Evolutionary conservation across 2,329 filamentous ascomycete genomes (phyloP), one percentile per base, ranked within the genome.

Genomic region (Boeremia lycopersici): DNA sequence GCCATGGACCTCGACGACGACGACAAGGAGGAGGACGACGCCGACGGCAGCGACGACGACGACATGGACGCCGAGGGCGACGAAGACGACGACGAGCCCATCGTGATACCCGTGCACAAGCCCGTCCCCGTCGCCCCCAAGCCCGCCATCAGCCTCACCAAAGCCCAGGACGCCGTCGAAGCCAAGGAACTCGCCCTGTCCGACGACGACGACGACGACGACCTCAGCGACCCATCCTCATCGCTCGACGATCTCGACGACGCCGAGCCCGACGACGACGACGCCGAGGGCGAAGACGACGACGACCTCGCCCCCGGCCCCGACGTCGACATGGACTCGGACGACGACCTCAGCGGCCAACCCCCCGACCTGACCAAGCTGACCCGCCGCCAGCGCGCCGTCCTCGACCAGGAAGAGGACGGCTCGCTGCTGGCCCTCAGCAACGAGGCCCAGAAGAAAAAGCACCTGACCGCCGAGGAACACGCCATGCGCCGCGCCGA

Each of bases 401-500:
- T 80, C 48, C 76, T 82, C 35, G 80, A 86, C 45, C 80, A 67
- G 47, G 80, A 86, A 45, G 80, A 66, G 47, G 81, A 75, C 59
- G 79, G 68, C 40, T 79, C 58, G 56, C 76, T 78, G 63, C 80
- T 80, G 73, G 77, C 74, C 43, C 74, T 87, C 8, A 84, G 83
- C 8, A 87, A 87, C 76, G 86, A 88, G 72, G 86, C 86, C n/a
- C 86, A 88, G 75, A 84, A 87, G 70, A 88, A 89, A 75, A 89
- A 90, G 67, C 85, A 89, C 63, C 77, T 90, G 43, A 89, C 88
- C 0, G 87, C 86, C 0, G 88, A 89, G 69, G 88, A 91, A 67
- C 86, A 89, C 68, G 86, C 86, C 41, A 89, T 89, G 84, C 83
- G 88, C 43, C 80, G 88, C 50, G 85, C 86, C 7, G 88, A 91